Evolutionary conservation across 371 early-diverging fungal species (phyloP).

Genomic region (Apophysomyces elegans): DNA sequence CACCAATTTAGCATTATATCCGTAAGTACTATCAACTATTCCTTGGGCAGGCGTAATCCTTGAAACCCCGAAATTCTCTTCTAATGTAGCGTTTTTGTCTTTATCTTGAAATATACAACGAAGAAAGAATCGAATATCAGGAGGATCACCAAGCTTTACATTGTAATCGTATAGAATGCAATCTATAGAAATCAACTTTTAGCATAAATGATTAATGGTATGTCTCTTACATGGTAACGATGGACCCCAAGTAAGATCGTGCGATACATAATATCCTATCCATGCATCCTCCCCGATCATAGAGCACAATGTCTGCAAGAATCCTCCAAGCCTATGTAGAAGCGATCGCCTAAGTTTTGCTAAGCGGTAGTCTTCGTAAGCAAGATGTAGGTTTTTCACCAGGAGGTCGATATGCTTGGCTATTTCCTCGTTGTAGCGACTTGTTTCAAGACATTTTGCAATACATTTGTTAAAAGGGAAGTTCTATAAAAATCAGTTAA

Average conservation of each 20-base stretch:
- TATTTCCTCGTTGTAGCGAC: conserved; percentile 6
- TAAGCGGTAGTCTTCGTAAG: conserved; percentile 68
- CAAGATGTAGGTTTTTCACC: conserved; percentile 60
- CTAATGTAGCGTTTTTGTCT: conserved; percentile 9
- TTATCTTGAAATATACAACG: conserved; percentile 5
- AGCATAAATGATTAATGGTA: neutral
- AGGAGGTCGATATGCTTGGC: conserved; percentile 31
- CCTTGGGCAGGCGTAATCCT: conserved; percentile 13
- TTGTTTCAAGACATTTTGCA: conserved; percentile 9
- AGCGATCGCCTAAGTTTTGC: conserved; percentile 38
- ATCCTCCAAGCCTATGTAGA: conserved; percentile 33
- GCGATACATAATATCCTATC: conserved; percentile 49
- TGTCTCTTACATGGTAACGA: conserved; percentile 2
- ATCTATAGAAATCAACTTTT: neutral
- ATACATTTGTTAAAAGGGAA: conserved; percentile 16
- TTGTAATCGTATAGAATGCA: neutral
- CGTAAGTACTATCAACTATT: conserved; percentile 3
- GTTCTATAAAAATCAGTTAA: neutral
- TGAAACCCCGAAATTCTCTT: conserved; percentile 19
- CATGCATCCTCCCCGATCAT: conserved; percentile 48
- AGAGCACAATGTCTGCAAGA: conserved; percentile 52
- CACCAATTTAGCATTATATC: conserved; percentile 17
- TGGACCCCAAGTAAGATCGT: conserved; percentile 11
- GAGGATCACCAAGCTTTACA: conserved; percentile 16
- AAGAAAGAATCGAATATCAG: conserved; percentile 24